These are phyloP conservation scores for Neurospora sublineolata DNA, from an alignment of 495 filamentous ascomycete genomes.

Conservation along the genomic window DNA sequence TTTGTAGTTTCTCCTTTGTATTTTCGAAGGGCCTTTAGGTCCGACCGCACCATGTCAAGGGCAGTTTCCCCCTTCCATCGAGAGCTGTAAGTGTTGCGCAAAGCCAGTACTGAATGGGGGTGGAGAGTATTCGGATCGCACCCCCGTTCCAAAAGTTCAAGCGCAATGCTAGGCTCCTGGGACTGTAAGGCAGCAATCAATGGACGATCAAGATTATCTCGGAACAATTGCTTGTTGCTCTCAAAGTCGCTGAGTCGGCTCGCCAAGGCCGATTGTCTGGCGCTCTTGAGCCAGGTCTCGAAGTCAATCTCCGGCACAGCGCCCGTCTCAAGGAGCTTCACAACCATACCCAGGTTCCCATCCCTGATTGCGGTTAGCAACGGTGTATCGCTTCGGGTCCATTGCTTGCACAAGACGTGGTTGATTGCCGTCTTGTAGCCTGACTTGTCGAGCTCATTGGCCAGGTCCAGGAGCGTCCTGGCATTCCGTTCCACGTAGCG, in stretches of 20 bases:
- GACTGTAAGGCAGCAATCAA: constrained; percentile 44
- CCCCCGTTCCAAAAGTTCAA: constrained; percentile 47
- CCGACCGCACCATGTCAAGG: constrained; percentile 43
- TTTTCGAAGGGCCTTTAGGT: constrained; percentile 34
- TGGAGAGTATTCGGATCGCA: constrained; percentile 45
- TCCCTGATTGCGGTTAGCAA: constrained; percentile 23
- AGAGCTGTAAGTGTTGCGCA: constrained; percentile 13
- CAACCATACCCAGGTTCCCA: constrained; percentile 22
- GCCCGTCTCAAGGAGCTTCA: constrained; percentile 31
- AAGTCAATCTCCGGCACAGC: constrained; percentile 30
- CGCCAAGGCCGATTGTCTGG: constrained; percentile 18
- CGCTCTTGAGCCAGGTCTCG: constrained; percentile 33
- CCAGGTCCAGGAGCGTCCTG: constrained; percentile 42
- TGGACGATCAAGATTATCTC: constrained; percentile 39
- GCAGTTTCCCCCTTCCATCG: constrained; percentile 30
- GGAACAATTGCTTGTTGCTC: constrained; percentile 29
- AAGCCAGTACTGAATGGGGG: constrained; percentile 17
- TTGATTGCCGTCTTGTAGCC: constrained; percentile 53
- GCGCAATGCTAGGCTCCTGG: constrained; percentile 37
- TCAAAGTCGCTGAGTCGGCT: constrained; percentile 24
- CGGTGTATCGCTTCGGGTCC: constrained; percentile 23
- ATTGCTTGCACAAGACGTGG: constrained; percentile 32
- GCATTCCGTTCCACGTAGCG: constrained; percentile 36
- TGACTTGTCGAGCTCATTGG: constrained; percentile 47
- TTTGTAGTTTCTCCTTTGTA: constrained; percentile 26